Conservation (phyloP, 2,329 filamentous ascomycete species). For the Colletotrichum musae region DNA sequence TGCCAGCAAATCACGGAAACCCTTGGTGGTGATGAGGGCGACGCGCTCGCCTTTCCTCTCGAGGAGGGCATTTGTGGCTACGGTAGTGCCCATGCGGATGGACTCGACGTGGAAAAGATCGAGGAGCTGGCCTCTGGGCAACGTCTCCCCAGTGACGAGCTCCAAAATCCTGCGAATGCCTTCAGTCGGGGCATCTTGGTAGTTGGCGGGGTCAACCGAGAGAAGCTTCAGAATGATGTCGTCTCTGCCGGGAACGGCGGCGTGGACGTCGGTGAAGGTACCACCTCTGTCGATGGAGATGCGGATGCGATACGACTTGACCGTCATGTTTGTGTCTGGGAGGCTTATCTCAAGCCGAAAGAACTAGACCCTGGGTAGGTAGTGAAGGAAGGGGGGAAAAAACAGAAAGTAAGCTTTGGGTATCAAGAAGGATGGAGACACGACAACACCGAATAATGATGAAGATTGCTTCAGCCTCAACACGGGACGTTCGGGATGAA, state of each 20-base stretch:
- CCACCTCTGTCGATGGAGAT: conserved; percentile 52
- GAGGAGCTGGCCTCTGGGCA: conserved; percentile 52
- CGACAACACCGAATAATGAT: neutral
- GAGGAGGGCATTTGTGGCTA: conserved; percentile 83
- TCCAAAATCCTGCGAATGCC: conserved; percentile 71
- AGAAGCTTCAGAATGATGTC: conserved; percentile 81
- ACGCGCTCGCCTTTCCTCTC: conserved; percentile 81
- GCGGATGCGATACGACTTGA: conserved; percentile 48
- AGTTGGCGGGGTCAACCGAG: conserved; percentile 80
- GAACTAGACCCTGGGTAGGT: neutral
- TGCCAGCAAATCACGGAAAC: conserved; percentile 79
- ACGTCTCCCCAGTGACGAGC: conserved; percentile 48
- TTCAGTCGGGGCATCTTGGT: conserved; percentile 81
- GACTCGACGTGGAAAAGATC: conserved; percentile 65
- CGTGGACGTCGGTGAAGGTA: conserved; percentile 81
- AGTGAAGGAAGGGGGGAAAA: neutral
- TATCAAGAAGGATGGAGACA: conserved; percentile 15
- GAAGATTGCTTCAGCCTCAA: neutral
- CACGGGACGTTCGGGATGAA: neutral
- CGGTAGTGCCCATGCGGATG: conserved; percentile 86
- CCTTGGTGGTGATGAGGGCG: conserved; percentile 79
- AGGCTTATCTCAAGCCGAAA: conserved; percentile 18
- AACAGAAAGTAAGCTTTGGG: conserved; percentile 3
- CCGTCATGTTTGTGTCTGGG: conserved; percentile 42
- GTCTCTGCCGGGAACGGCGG: conserved; percentile 75